Percentiles rank a stretch among this genome's conserved stretches.
These are phyloP conservation scores for Didymella keratinophila DNA, from an alignment of 2,329 filamentous ascomycete species.

Conservation along the genomic window DNA sequence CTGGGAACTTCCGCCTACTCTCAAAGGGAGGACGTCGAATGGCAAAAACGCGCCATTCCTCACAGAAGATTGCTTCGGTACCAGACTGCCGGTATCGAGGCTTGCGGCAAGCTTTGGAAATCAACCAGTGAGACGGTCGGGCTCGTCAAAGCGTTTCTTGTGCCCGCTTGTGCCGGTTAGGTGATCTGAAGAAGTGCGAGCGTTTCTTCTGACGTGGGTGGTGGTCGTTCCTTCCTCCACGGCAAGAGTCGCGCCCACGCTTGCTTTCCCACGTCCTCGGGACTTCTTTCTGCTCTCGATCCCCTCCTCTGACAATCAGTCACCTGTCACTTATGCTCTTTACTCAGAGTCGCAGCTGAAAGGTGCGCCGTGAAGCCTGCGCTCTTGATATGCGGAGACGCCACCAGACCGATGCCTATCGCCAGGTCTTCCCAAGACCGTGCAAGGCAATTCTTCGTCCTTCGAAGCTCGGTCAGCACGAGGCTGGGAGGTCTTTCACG, in stretches of 20 bases:
- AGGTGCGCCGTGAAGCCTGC: background rate
- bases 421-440: background rate
- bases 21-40: constrained; percentile 19
- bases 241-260: background rate
- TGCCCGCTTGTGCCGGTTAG: constrained; percentile 10
- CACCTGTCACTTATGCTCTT: background rate
- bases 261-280: background rate
- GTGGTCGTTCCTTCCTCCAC: constrained; percentile 1
- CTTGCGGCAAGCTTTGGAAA: constrained; percentile 25
- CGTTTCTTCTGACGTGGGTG: constrained; percentile 3
- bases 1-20: background rate
- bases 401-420: background rate
- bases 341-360: background rate
- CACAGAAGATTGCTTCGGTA: constrained; percentile 44
- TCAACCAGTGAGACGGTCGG: constrained; percentile 28
- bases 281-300: background rate
- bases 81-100: constrained; percentile 42
- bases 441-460: background rate
- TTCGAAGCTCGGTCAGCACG: background rate
- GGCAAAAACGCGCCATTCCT: constrained; percentile 31
- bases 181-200: background rate
- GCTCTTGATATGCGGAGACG: background rate
- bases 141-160: constrained; percentile 16
- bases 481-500: background rate
- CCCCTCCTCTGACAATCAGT: background rate